These are phyloP conservation scores for Naganishia kalamii DNA, from an alignment of 768 basidiomycete genomes.

Conservation along the genomic window DNA sequence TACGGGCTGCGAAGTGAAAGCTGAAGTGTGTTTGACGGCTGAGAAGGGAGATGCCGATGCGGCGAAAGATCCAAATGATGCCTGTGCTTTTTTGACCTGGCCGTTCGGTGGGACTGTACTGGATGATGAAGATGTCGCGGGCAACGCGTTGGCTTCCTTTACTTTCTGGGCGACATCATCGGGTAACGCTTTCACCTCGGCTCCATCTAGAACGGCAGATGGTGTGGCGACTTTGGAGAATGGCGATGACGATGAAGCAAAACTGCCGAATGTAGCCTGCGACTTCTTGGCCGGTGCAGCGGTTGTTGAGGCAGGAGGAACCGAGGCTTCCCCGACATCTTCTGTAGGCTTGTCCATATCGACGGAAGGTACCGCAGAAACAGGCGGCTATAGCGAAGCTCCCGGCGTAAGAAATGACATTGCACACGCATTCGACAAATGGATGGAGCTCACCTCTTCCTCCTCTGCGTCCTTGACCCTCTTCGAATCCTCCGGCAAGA, in stretches of 20 bases:
- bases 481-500: conserved; percentile 16
- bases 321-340: not conserved
- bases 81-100: conserved; percentile 26
- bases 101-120: not conserved
- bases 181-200: not conserved
- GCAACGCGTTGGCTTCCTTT: conserved; percentile 13
- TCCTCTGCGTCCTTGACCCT: conserved; percentile 8
- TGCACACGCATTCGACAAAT: conserved; percentile 21
- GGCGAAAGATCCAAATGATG: conserved; percentile 30
- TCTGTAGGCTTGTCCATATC: conserved; percentile 8
- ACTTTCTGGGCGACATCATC: conserved; percentile 15
- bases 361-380: conserved; percentile 10
- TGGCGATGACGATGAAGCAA: conserved; percentile 26
- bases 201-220: conserved; percentile 13
- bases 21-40: conserved; percentile 19
- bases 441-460: conserved; percentile 9
- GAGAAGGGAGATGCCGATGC: conserved; percentile 26
- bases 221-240: conserved; percentile 21
- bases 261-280: conserved; percentile 32
- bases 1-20: conserved; percentile 17
- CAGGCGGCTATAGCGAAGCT: conserved; percentile 4
- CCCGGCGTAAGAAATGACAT: not conserved
- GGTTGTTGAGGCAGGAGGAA: conserved; percentile 4
- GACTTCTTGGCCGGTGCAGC: conserved; percentile 35
- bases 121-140: not conserved